Conservation (phyloP, 805 yeast genomes). For the Torulaspora franciscae region DNA sequence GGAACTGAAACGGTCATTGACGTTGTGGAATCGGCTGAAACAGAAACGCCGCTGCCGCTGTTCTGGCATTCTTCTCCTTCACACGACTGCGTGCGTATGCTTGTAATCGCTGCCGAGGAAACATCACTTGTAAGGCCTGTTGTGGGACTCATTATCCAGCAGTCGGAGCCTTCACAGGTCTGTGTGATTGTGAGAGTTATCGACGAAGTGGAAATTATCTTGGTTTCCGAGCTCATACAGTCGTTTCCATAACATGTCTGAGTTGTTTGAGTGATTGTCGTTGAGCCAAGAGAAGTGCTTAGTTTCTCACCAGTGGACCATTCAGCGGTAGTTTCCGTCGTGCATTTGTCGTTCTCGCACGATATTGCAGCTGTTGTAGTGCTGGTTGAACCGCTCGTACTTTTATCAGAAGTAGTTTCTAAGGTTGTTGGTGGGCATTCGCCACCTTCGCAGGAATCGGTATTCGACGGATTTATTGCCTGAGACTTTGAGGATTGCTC, state of each 20-base stretch:
- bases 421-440: not conserved
- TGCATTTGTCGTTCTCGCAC: not conserved
- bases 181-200: slow-evolving; percentile 1
- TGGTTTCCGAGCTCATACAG: not conserved
- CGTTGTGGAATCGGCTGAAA: not conserved
- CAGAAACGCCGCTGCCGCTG: not conserved
- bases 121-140: not conserved
- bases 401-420: not conserved
- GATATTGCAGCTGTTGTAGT: not conserved
- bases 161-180: slow-evolving; percentile 1
- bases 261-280: not conserved
- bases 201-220: not conserved
- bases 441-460: not conserved
- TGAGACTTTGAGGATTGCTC: not conserved
- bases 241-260: not conserved
- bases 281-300: not conserved
- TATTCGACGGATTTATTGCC: not conserved
- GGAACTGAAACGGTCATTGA: slow-evolving; percentile 6
- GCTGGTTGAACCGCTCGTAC: not conserved
- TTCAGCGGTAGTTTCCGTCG: not conserved
- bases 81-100: not conserved
- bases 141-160: not conserved
- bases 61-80: not conserved
- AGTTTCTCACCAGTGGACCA: not conserved
- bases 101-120: not conserved